Percentiles rank a stretch among this genome's conserved stretches.
Conservation (phyloP, 1,284 basidiomycete genomes). For the Afroboletus lepidellus region DNA sequence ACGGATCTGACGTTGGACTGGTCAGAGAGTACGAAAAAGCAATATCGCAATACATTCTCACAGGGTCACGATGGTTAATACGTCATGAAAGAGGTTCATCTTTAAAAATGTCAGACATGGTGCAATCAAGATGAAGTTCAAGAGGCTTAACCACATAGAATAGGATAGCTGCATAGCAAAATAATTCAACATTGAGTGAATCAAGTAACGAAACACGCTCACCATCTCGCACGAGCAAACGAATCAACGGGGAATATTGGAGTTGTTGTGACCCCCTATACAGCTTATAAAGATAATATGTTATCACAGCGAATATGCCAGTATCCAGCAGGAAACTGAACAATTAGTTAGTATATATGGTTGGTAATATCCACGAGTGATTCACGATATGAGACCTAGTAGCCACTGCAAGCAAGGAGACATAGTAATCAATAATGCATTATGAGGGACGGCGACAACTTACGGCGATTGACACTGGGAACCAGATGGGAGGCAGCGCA, state of each 20-base stretch:
- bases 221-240: conserved; percentile 9
- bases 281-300: conserved; percentile 3
- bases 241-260: conserved; percentile 1
- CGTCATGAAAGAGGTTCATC: conserved; percentile 1
- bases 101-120: not conserved
- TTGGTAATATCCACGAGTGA: not conserved
- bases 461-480: not conserved
- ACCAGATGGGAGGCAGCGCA: too few species aligned
- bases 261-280: not conserved
- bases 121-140: not conserved
- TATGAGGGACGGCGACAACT: not conserved
- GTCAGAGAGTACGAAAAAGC: not conserved
- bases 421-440: not conserved
- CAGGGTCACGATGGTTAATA: not conserved
- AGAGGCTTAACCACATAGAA: conserved; percentile 5
- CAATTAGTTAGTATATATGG: not conserved
- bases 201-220: not conserved
- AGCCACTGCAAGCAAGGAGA: not conserved
- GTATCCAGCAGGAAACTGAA: conserved; percentile 3
- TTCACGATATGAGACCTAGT: conserved; percentile 1
- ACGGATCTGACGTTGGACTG: not conserved
- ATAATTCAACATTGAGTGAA: not conserved
- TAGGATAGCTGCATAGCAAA: not conserved
- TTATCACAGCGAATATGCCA: conserved; percentile 1
- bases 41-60: not conserved